A percentile compares a stretch with the other conserved stretches of the same genome.
Evolutionary conservation across 768 basidiomycete species (phyloP).

Genomic region (Dioszegia crocea): DNA sequence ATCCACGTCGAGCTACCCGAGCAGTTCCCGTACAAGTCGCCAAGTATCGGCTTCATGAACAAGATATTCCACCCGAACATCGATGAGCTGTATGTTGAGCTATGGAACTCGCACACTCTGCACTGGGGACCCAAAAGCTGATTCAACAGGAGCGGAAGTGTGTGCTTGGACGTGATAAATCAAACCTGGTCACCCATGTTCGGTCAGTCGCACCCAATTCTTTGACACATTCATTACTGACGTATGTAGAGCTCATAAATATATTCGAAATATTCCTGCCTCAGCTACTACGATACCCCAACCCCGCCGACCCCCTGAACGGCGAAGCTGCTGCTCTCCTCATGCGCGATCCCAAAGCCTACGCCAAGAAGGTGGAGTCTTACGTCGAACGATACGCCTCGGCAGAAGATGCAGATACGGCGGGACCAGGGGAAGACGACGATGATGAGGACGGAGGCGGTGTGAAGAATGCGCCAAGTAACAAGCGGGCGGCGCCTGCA

Average conservation of each 20-base stretch:
- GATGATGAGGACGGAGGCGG: conserved; percentile 40
- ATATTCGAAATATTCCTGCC: conserved; percentile 98
- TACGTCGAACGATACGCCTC: conserved; percentile 95
- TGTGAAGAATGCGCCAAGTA: conserved; percentile 2
- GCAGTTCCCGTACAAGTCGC: conserved; percentile 98
- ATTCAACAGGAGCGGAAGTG: conserved; percentile 77
- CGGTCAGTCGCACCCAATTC: conserved; percentile 58
- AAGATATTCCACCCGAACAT: conserved; percentile 99
- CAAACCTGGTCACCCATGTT: conserved; percentile 99
- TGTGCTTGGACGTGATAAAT: conserved; percentile 97
- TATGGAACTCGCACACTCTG: neutral
- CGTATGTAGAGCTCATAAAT: conserved; percentile 85
- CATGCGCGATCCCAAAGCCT: conserved; percentile 95
- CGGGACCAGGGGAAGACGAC: conserved; percentile 59
- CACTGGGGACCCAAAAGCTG: neutral
- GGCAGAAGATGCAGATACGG: conserved; percentile 78
- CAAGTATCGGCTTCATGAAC: conserved; percentile 99
- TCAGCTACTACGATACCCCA: conserved; percentile 93
- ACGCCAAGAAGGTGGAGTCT: conserved; percentile 90
- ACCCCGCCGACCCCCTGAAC: conserved; percentile 95
- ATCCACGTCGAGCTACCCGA: conserved; percentile 98
- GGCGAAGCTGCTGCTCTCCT: conserved; percentile 95
- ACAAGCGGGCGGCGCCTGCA: neutral
- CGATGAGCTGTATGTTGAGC: conserved; percentile 77
- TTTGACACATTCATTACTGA: neutral